These are phyloP conservation scores for Plenodomus tracheiphilus DNA, from an alignment of 2,329 filamentous ascomycete species.

Conservation along the genomic window DNA sequence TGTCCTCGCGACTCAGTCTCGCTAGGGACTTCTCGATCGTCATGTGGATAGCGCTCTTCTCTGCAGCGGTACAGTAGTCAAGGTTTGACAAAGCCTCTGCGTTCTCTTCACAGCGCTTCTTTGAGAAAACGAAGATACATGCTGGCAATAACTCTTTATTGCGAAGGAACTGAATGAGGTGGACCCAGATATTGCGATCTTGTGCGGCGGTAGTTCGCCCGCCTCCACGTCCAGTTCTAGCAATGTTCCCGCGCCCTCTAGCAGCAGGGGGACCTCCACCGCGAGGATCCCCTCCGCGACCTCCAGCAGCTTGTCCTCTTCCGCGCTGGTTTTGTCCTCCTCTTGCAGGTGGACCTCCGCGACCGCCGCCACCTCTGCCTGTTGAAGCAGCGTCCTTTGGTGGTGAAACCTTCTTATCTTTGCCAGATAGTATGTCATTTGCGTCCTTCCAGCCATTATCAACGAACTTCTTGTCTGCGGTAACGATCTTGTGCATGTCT, in stretches of 20 bases:
- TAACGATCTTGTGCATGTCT: slow-evolving; percentile 90
- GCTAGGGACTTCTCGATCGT: slow-evolving; percentile 94
- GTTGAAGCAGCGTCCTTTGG: slow-evolving; percentile 52
- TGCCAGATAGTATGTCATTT: slow-evolving; percentile 77
- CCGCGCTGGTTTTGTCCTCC: slow-evolving; percentile 59
- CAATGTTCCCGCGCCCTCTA: slow-evolving; percentile 79
- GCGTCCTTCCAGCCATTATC: slow-evolving; percentile 95
- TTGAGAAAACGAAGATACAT: slow-evolving; percentile 98
- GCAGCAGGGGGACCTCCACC: slow-evolving; percentile 59
- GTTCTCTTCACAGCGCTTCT: slow-evolving; percentile 96
- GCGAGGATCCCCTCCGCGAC: slow-evolving; percentile 54
- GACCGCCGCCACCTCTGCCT: slow-evolving; percentile 55
- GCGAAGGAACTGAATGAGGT: slow-evolving; percentile 86
- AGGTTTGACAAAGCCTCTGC: slow-evolving; percentile 93
- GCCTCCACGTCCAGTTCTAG: slow-evolving; percentile 79
- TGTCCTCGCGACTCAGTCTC: slow-evolving; percentile 85
- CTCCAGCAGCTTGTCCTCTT: slow-evolving; percentile 46
- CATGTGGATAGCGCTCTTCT: slow-evolving; percentile 98
- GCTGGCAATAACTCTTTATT: slow-evolving; percentile 86
- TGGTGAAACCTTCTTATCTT: slow-evolving; percentile 71
- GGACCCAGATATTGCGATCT: slow-evolving; percentile 95
- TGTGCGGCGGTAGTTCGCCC: slow-evolving; percentile 88
- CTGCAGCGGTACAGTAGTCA: slow-evolving; percentile 88
- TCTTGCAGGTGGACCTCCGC: slow-evolving; percentile 49
- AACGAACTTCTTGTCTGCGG: slow-evolving; percentile 86